phyloP scores from a whole-genome alignment of 1,284 basidiomycete genomes.

The Athelia psychrophila region DNA sequence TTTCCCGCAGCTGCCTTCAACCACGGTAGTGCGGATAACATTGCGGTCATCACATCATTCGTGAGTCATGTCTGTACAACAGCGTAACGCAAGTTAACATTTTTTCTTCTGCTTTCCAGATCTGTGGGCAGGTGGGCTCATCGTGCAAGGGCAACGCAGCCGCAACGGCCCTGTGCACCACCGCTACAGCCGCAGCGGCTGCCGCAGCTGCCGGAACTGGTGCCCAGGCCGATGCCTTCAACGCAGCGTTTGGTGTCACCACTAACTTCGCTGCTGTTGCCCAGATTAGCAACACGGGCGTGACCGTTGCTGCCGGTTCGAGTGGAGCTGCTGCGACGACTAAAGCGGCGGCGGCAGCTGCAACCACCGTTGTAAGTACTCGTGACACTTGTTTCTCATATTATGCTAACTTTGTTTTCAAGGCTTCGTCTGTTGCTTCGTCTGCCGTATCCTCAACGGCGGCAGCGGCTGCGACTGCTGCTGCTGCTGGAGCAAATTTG shows the following conservation, averaged over 20 bases:
- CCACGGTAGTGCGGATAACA: slow-evolving; percentile 52
- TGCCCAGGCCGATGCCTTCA: slow-evolving; percentile 57
- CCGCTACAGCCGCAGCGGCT: slow-evolving; percentile 39
- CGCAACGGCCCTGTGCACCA: slow-evolving; percentile 47
- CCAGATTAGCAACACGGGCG: slow-evolving; percentile 36
- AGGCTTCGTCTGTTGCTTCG: background rate
- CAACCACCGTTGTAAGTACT: slow-evolving; percentile 4
- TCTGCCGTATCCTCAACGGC: background rate
- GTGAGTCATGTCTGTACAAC: slow-evolving; percentile 4
- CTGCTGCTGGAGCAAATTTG: slow-evolving; percentile 22
- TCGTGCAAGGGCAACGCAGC: slow-evolving; percentile 47
- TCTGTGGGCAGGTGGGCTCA: slow-evolving; percentile 53
- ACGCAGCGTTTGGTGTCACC: slow-evolving; percentile 48
- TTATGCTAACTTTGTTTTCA: background rate
- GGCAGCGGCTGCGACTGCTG: slow-evolving; percentile 5
- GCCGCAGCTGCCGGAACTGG: slow-evolving; percentile 42
- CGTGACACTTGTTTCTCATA: no score
- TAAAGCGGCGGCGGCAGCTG: slow-evolving; percentile 6
- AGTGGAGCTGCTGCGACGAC: slow-evolving; percentile 9
- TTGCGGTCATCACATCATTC: slow-evolving; percentile 50
- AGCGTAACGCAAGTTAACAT: slow-evolving; percentile 11
- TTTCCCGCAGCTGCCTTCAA: slow-evolving; percentile 38
- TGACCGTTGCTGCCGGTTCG: slow-evolving; percentile 12
- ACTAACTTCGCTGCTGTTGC: slow-evolving; percentile 38
- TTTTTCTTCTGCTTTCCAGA: no score